Percentiles rank a stretch among this genome's conserved stretches.
phyloP scores from a whole-genome alignment of 2,329 filamentous ascomycete species.

The Colletotrichum sp. region DNA sequence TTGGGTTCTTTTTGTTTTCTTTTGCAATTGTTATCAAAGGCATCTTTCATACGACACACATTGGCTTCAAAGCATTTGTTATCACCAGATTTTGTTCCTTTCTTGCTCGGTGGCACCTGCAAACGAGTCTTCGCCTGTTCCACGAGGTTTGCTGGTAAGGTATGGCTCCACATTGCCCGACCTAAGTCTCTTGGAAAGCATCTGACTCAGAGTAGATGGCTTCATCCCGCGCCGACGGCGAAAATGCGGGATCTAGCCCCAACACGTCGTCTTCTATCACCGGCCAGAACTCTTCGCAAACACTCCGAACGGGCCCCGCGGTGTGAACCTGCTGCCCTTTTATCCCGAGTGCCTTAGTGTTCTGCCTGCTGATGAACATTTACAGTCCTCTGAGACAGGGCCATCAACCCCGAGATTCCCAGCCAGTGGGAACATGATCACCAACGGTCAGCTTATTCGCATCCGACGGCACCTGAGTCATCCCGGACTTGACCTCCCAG shows the following conservation, averaged over 20 bases:
- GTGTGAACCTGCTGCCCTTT: background rate
- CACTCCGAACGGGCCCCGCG: background rate
- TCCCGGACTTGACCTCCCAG: background rate
- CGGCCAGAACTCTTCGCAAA: background rate
- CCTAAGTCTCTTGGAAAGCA: background rate
- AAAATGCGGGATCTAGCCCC: background rate
- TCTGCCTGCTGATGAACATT: background rate
- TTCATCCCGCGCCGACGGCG: background rate
- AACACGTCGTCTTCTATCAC: background rate
- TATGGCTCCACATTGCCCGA: background rate
- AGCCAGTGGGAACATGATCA: background rate
- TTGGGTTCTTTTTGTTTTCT: background rate
- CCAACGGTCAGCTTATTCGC: background rate
- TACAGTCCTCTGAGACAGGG: background rate
- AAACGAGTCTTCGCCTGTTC: background rate
- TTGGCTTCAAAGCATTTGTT: background rate
- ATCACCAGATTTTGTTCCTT: background rate
- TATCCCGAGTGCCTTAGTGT: accelerated
- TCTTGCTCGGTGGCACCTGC: background rate
- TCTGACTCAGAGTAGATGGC: background rate
- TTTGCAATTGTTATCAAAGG: background rate
- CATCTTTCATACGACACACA: background rate
- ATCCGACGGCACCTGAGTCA: background rate
- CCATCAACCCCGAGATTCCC: background rate
- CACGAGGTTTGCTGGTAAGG: background rate